Conservation (phyloP, 768 basidiomycete species). For the Leucocoprinus sp. region DNA sequence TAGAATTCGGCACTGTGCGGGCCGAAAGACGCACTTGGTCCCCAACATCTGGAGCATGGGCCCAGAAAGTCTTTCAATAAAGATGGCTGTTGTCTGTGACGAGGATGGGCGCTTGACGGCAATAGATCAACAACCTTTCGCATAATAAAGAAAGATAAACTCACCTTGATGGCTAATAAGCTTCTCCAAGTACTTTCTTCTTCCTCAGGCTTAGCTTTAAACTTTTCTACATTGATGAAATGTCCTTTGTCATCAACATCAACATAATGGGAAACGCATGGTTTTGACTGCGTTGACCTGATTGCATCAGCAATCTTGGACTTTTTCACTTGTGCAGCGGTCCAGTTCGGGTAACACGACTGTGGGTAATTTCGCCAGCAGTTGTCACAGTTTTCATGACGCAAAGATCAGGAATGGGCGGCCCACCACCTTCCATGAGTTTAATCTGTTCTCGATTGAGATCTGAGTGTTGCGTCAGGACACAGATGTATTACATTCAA, state of each 20-base stretch:
- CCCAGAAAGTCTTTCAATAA: constrained; percentile 43
- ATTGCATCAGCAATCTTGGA: constrained; percentile 24
- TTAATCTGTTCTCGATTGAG: constrained; percentile 21
- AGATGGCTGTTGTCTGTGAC: constrained; percentile 37
- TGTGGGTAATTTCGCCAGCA: constrained; percentile 33
- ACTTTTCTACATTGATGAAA: constrained; percentile 23
- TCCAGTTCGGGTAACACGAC: constrained; percentile 46
- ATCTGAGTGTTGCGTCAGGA: constrained; percentile 1
- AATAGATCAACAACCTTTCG: background rate
- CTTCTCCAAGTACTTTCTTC: constrained; percentile 25
- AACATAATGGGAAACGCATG: constrained; percentile 23
- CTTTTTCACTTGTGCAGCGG: constrained; percentile 26
- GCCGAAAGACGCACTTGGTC: constrained; percentile 28
- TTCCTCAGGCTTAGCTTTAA: constrained; percentile 16
- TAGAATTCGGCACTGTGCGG: background rate
- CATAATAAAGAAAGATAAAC: background rate
- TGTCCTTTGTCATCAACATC: constrained; percentile 28
- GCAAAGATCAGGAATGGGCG: constrained; percentile 22
- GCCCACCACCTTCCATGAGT: constrained; percentile 17
- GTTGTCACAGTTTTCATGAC: constrained; percentile 18
- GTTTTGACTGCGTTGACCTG: background rate
- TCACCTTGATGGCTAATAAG: constrained; percentile 21
- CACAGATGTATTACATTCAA: background rate
- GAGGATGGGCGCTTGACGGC: constrained; percentile 9
- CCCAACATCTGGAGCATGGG: constrained; percentile 52